A percentile compares a stretch with the other conserved stretches of the same genome.
phyloP scores from a whole-genome alignment of 1,284 basidiomycete genomes.

The Coriolopsis trogii region DNA sequence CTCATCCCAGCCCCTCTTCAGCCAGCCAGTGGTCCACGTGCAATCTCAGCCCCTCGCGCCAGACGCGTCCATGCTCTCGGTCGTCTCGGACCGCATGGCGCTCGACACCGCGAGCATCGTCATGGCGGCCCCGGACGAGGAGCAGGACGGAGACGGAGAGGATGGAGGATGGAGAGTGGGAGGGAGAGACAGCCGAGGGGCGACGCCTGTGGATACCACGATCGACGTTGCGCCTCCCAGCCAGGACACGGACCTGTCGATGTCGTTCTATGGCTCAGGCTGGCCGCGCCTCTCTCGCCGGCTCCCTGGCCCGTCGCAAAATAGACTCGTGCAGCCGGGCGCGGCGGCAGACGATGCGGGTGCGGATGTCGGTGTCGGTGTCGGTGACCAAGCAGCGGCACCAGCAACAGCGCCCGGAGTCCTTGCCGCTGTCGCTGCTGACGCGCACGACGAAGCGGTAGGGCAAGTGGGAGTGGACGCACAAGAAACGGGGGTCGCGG shows the following conservation, averaged over 20 bases:
- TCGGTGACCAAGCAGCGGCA: not conserved
- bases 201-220: no score
- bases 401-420: not conserved
- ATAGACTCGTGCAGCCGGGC: conserved; percentile 12
- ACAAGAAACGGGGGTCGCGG: no score
- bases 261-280: no score
- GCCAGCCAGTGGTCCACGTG: no score
- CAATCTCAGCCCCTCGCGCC: not conserved
- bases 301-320: conserved; percentile 14
- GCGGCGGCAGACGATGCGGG: conserved; percentile 18
- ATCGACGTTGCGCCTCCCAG: no score
- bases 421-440: no score
- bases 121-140: not conserved
- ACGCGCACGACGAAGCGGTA: no score
- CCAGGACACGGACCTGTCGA: no score
- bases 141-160: not conserved
- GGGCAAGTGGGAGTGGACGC: no score
- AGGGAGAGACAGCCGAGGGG: no score
- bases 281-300: no score
- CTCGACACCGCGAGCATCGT: not conserved
- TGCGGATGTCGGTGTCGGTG: conserved; percentile 27
- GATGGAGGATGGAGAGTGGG: no score
- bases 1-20: not conserved
- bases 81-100: conserved; percentile 4
- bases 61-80: conserved; percentile 7